Base-by-base conservation (phyloP, 768 basidiomycete genomes). In the Pseudohyphozyma bogoriensis region DNA sequence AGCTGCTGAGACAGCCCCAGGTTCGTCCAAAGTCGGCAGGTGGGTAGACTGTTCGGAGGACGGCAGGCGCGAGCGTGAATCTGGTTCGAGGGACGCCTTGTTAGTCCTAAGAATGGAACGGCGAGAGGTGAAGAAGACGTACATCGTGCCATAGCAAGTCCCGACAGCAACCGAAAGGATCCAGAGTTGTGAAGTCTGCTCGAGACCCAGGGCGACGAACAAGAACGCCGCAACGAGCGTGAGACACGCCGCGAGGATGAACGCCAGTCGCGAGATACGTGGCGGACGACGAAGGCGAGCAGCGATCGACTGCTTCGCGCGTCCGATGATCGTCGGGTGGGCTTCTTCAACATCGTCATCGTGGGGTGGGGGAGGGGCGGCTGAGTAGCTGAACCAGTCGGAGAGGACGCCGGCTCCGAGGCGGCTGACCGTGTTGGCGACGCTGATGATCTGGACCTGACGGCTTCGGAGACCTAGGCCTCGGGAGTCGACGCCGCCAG, bases 401-500 rank as follows among this genome's bases (percentile, higher is more conserved):
- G 62, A 64, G 4, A 65, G 28, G 0, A 57, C 63, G 4, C 68
- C 68, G 29, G 66, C 59, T 10, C 53, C 6, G n/a, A 69, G 56
- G 7, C 68, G 63, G 22, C 59, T 58, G 24, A 57, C 12, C 4
- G 68, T 67, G 46, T 69, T 69, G 47, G 44, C 37, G 45, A 65
- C 24, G 16, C 60, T 58, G 50, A 69, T 52, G 29, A 65, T 52
- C 10, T 64, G 60, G 31, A 69, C 58, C 49, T 67, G 66, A 20
- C 42, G 37, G 44, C 58, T 58, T 26, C 66, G 49, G 18, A 61
- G 35, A 16, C 35, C 11, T 13, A 69, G 60, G 0, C 51, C 57
- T 28, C 54, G 53, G 11, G 26, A 15, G 33, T 32, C 35, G 31
- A 32, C 8, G 29, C 13, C 15, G 37, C 37, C 26, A 5, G 52